Base-by-base conservation (phyloP, 345 rosid species). In the Arabidopsis suecica region DNA sequence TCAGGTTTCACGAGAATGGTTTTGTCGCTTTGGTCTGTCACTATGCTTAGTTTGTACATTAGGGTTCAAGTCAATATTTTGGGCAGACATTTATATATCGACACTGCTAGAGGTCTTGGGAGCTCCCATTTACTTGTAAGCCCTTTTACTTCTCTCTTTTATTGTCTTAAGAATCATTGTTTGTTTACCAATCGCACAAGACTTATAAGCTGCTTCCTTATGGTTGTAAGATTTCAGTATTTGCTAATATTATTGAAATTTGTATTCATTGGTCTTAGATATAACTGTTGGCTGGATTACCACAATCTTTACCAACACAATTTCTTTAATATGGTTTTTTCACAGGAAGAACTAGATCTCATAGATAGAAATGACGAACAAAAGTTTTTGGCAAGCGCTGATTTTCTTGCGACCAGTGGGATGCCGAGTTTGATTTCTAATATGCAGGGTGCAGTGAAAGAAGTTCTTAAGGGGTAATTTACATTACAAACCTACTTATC, bases 11-110 rank as follows among this genome's bases (percentile, higher is more conserved):
- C 99, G 4, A 91, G 85, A 82, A 73, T 93, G 94, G 82, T 77
- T 75, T 84, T 84, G 67, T 89, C 97, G 7, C 74, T 95, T 34
- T 95, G 98, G 98, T 84, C 97, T 7, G 88, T 89, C 79, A 89
- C 93, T 18, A 75, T 91, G 82, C 90, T 95, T 59, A 87, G 86
- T 82, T 86, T 95, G 78, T 95, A 93, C 82, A 84, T 89, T 77
- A 89, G 91, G 78, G 93, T 91, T 79, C 99, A 90, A 85, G 97
- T 93, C 83, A 95, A 95, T 83, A 89, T 95, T 75, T 84, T 95
- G 56, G 91, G 98, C 73, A 93, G 98, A 78, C 98, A 90, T 85
- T 79, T 95, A 65, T 95, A 95, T 79, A 83, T 95, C 48, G 98
- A 90, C 81, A 89, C 88, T 60, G 98, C 98, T 69, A 88, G 84